phyloP scores from a whole-genome alignment of 306 rosid species.

The Quercus robur region DNA sequence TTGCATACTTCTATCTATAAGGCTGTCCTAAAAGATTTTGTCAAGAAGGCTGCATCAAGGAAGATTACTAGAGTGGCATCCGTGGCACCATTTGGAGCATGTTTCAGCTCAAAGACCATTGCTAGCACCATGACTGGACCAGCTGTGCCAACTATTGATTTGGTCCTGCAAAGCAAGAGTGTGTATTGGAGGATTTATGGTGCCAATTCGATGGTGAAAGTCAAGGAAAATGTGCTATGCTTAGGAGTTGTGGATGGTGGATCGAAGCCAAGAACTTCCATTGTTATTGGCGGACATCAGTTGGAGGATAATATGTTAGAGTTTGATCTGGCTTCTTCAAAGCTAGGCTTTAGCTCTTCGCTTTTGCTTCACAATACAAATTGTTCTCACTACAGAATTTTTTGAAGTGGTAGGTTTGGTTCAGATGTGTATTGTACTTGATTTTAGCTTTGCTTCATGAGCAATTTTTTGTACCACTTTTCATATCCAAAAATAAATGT shows the following conservation, averaged over 20 bases:
- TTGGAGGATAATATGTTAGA: constrained; percentile 41
- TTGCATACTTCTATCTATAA: constrained; percentile 53
- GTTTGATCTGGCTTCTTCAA: constrained; percentile 44
- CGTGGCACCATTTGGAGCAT: constrained; percentile 51
- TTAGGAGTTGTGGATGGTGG: constrained; percentile 65
- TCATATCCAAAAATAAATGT: too few relatives aligned
- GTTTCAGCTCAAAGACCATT: constrained; percentile 28
- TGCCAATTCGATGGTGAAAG: constrained; percentile 55
- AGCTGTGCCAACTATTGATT: constrained; percentile 35
- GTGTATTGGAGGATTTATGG: constrained; percentile 51
- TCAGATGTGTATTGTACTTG: too few relatives aligned
- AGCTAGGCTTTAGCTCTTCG: constrained; percentile 36
- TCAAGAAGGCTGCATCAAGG: constrained; percentile 1
- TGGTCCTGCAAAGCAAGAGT: constrained; percentile 43
- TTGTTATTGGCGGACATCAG: constrained; percentile 6
- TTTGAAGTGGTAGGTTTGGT: too few relatives aligned
- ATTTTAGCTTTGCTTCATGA: too few relatives aligned
- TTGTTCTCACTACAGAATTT: neutral
- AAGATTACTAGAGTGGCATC: constrained; percentile 24
- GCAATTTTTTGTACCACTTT: too few relatives aligned
- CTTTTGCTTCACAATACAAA: neutral
- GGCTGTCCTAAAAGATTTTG: constrained; percentile 38
- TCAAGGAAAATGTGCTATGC: constrained; percentile 38
- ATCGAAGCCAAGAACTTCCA: constrained; percentile 34
- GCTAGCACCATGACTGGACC: constrained; percentile 34